Evolutionary conservation across 78 protist genomes (phyloP), one percentile per base, ranked within the genome.

Genomic region (Dictyostelium discoideum): DNA sequence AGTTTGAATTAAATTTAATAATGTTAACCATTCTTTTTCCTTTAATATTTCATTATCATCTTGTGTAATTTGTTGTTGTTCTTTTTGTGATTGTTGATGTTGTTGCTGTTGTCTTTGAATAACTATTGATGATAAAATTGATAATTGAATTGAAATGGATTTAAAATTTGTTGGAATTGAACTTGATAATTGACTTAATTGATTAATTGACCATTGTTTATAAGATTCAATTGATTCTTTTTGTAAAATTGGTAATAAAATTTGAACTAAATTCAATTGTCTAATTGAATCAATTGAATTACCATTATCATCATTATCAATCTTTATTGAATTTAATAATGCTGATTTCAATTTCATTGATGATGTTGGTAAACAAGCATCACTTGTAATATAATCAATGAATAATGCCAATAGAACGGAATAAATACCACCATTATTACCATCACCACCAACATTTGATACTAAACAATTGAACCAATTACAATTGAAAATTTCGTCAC

Each of bases 221-320:
- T 24, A 86, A 7, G 57, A 18, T 2, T 46, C 13, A 26, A n/a
- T 37, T 32, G 72, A 5, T 9, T 82, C 29, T 39, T 79, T 76
- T 14, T 2, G 9, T 37, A 87, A 60, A 32, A 63, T 39, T 39
- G 85, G 86, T 26, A 87, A 40, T 13, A 76, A 50, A 0, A 22
- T 11, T 79, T 87, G 93, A 78, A 78, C 24, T 8, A 86, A 48
- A 37, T 86, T 86, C 29, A 86, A 76, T 46, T 86, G 46, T 20
- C 24, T 69, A 4, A 11, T 16, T 44, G 85, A 48, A 10, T 42
- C 29, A 14, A 42, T 29, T 37, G 77, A 63, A 26, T 26, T 1
- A 24, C 14, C 37, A 67, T 9, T 1, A 26, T 26, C 0, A 24
- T 4, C 37, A 67, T 10, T 1, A 22, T 9, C 39, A n/a, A 69